Evolutionary conservation across 108 stramenopile genomes (phyloP).

Genomic region (Pseudonitzschia multiseries): DNA sequence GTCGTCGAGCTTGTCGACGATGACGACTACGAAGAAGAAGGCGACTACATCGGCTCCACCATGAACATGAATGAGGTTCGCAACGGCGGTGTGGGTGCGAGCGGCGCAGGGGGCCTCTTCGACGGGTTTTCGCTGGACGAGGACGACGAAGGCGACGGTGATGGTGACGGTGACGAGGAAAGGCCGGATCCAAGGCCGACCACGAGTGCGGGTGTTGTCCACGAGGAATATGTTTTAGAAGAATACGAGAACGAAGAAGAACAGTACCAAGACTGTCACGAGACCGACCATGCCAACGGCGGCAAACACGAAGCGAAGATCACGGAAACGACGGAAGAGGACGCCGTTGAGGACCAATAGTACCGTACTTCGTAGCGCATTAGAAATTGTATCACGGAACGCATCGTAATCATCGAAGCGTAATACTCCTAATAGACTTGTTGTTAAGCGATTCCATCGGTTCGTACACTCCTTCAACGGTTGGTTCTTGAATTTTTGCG

Average conservation of each 20-base stretch:
- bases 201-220: neutral
- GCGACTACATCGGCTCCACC: neutral
- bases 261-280: neutral
- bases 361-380: too few relatives aligned
- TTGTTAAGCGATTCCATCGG: too few relatives aligned
- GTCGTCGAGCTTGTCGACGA: conserved; percentile 42
- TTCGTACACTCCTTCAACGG: too few relatives aligned
- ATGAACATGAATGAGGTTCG: conserved; percentile 15
- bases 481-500: too few relatives aligned
- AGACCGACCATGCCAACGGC: neutral
- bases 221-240: neutral
- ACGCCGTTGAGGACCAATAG: neutral
- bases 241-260: neutral
- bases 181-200: neutral
- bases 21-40: neutral
- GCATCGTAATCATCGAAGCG: too few relatives aligned
- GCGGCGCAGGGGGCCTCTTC: neutral
- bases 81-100: neutral
- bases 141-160: neutral
- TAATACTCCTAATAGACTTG: too few relatives aligned
- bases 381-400: too few relatives aligned
- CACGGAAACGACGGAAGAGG: neutral
- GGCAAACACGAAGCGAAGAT: neutral
- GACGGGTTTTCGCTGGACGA: neutral
- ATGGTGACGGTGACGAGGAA: neutral